Conservation (phyloP, 306 rosid species). For the Adenanthera pavonina region DNA sequence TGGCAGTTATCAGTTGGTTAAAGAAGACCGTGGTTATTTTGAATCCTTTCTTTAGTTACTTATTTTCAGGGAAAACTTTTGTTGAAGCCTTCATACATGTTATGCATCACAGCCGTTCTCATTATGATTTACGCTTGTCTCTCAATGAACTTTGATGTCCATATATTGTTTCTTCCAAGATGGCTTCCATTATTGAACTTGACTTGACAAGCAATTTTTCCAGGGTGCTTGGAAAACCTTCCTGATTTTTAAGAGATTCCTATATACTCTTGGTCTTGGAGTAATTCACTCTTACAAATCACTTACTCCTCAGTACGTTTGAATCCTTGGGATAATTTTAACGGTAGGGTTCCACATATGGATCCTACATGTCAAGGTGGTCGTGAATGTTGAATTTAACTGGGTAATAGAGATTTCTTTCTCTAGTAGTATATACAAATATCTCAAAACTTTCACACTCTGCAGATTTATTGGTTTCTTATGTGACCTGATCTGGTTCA, state of each 20-base stretch:
- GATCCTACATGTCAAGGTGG: background rate
- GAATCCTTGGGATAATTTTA: background rate
- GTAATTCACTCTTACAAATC: background rate
- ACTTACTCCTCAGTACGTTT: background rate
- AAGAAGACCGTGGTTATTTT: conserved; percentile 25
- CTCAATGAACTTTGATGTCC: conserved; percentile 23
- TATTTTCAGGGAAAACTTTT: conserved; percentile 14
- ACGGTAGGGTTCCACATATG: background rate
- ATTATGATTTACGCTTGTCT: conserved; percentile 7
- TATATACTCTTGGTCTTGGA: background rate
- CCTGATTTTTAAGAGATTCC: background rate
- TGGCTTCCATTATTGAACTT: conserved; percentile 32
- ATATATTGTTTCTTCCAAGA: conserved; percentile 4
- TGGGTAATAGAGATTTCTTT: background rate
- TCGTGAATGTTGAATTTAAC: background rate
- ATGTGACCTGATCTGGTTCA: conserved; percentile 19
- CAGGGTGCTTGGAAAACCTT: conserved; percentile 30
- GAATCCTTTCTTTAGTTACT: conserved; percentile 1
- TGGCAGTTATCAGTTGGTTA: conserved; percentile 25
- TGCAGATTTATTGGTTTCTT: background rate
- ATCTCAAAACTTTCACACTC: conserved; percentile 28
- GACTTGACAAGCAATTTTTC: conserved; percentile 11
- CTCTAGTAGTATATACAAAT: background rate
- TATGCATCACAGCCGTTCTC: background rate
- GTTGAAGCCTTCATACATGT: background rate